A percentile compares a stretch with the other conserved stretches of the same genome.
Evolutionary conservation across 495 filamentous ascomycete species (phyloP).

Genomic region (Neurospora tetrasperma): DNA sequence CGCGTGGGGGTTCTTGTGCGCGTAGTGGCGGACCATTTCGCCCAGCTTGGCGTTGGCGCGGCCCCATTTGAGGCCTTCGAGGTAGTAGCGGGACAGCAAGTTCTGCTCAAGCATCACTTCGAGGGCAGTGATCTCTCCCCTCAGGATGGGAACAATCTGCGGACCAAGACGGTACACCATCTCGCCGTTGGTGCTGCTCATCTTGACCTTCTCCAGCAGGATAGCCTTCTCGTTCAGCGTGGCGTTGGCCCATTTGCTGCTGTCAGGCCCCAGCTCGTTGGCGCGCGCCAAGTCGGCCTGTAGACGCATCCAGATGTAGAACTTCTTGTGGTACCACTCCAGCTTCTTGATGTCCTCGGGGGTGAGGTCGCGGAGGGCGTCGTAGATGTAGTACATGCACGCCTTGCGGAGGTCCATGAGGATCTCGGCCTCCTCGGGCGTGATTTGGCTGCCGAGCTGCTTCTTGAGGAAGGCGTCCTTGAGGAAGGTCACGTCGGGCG

Average conservation of each 20-base stretch:
- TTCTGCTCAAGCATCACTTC: slow-evolving; percentile 22
- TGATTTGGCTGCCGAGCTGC: slow-evolving; percentile 15
- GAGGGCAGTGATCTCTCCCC: slow-evolving; percentile 14
- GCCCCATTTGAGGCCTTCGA: slow-evolving; percentile 20
- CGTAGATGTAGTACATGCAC: slow-evolving; percentile 18
- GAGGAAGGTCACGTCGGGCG: slow-evolving; percentile 18
- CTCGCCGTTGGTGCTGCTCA: slow-evolving; percentile 20
- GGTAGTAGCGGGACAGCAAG: slow-evolving; percentile 22
- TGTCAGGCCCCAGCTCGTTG: slow-evolving; percentile 14
- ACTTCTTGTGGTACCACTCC: slow-evolving; percentile 19
- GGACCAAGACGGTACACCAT: slow-evolving; percentile 20
- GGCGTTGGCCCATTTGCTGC: slow-evolving; percentile 10
- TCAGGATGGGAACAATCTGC: slow-evolving; percentile 13
- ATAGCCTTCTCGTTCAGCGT: slow-evolving; percentile 4
- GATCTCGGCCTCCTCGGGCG: slow-evolving; percentile 10
- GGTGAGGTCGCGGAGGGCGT: slow-evolving; percentile 15
- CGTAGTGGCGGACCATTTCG: slow-evolving; percentile 21
- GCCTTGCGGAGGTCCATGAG: slow-evolving; percentile 20
- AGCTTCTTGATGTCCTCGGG: slow-evolving; percentile 9
- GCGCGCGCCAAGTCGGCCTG: slow-evolving; percentile 17
- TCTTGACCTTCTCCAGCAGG: slow-evolving; percentile 10
- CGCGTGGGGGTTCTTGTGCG: slow-evolving; percentile 30
- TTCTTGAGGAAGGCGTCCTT: slow-evolving; percentile 10
- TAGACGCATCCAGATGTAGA: slow-evolving; percentile 25
- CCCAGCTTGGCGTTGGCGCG: slow-evolving; percentile 19